Evolutionary conservation across 441 rosid species (phyloP), one percentile per base, ranked within the genome.

Genomic region (Syzygium malaccense): DNA sequence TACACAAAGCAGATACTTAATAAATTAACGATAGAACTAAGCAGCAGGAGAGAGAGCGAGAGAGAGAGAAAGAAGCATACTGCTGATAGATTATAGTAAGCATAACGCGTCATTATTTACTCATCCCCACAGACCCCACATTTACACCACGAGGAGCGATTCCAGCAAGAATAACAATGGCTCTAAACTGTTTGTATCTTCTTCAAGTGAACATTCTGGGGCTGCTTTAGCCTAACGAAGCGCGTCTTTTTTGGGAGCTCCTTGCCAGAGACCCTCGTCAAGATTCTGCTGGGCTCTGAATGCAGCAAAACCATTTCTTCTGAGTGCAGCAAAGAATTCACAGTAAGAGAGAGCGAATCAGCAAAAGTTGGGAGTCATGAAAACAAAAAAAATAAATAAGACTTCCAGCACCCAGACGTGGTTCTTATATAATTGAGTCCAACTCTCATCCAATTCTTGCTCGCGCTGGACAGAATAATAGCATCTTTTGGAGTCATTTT

Each of bases 291-390:
- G 83, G 83, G 89, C 84, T 85, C 60, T 88, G 83, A 28, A 64
- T 32, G 89, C 89, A 85, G 89, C 89, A 88, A 85, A 88, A 55
- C 89, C 89, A 88, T 88, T 85, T 88, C 80, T 88, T 88, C 89
- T 88, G 89, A 48, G 33, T 30, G 37, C 8, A 30, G 28, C 56
- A 87, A 80, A 71, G 48, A 19, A 87, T 71, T 14, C 54, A 3
- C 56, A 5, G 28, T 62, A 33, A 33, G 48, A 33, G 78, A 68
- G 48, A 26, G 56, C 25, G 51, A 51, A 56, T 28, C 53, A 78
- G n/a, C 57, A 87, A 87, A 55, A 37, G 55, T 19, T 5, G 48
- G 48, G 26, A 41, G 28, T 45, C 32, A n/a, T 14, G 51, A 51
- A 62, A 48, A 86, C 5, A 41, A 33, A 23, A 75, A 3, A 75